Percentiles rank a stretch among this genome's conserved stretches.
Conservation (phyloP, 306 rosid genomes). For the Dalbergia cultrata region DNA sequence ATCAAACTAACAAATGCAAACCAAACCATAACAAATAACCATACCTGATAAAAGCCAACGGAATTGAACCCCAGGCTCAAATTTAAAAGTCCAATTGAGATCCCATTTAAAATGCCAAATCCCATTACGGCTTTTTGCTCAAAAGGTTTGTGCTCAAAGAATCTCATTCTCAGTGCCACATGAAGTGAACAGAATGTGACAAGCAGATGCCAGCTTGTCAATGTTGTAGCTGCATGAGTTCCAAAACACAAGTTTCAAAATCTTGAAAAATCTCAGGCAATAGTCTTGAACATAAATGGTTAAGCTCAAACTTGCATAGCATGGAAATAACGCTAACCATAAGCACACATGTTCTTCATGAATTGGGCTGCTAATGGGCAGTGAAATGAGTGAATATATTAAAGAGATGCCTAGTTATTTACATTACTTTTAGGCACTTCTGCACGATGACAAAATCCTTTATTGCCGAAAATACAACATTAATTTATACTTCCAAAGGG, state of each 20-base stretch:
- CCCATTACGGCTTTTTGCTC: conserved; percentile 86
- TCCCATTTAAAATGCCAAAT: conserved; percentile 96
- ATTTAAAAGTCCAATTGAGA: conserved; percentile 96
- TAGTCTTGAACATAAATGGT: background rate
- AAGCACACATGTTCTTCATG: conserved; percentile 18
- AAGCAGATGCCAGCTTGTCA: conserved; percentile 99
- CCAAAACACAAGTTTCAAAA: conserved; percentile 36
- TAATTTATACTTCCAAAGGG: conserved; percentile 34
- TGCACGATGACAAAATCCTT: conserved; percentile 30
- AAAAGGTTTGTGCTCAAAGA: conserved; percentile 93
- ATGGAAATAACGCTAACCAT: conserved; percentile 27
- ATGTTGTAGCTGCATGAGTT: conserved; percentile 83
- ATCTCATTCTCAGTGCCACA: conserved; percentile 79
- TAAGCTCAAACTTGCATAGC: conserved; percentile 25
- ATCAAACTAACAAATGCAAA: conserved; percentile 30
- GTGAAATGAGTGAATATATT: background rate
- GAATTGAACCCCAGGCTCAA: conserved; percentile 98
- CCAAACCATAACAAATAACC: conserved; percentile 33
- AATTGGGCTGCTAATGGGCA: conserved; percentile 2
- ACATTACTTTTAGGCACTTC: background rate
- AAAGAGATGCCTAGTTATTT: conserved; percentile 1
- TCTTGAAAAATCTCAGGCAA: conserved; percentile 2
- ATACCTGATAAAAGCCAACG: conserved; percentile 97
- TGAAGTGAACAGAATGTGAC: conserved; percentile 99
- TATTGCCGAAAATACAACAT: conserved; percentile 12